Conservation (phyloP, 371 early-diverging fungal genomes). For the Entomophthora muscae region DNA sequence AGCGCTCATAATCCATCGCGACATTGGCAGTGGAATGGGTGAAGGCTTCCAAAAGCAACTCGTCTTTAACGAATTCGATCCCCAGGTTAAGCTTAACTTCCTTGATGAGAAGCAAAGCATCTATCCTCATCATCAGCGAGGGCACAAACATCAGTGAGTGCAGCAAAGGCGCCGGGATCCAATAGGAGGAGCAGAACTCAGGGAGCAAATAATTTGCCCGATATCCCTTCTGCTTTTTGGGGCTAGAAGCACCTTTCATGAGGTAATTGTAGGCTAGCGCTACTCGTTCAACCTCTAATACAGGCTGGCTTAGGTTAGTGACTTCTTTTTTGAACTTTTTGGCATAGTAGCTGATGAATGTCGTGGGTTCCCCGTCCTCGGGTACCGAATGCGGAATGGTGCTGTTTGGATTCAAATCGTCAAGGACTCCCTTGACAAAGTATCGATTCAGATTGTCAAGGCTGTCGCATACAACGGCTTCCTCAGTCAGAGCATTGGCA, state of each 20-base stretch:
- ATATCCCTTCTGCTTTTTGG: no score
- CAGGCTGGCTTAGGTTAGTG: conserved; percentile 22
- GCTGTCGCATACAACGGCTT: conserved; percentile 29
- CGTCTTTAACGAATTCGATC: conserved; percentile 20
- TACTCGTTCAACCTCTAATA: conserved; percentile 23
- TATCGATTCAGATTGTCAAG: conserved; percentile 35
- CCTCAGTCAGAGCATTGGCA: conserved; percentile 11
- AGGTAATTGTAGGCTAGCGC: conserved; percentile 30
- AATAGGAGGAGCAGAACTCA: conserved; percentile 26
- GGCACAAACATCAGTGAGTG: conserved; percentile 35
- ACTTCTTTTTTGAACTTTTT: conserved; percentile 15
- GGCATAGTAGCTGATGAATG: conserved; percentile 30
- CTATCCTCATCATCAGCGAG: conserved; percentile 44
- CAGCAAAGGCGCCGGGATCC: conserved; percentile 31
- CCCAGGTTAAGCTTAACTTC: conserved; percentile 31
- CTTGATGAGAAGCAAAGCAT: conserved; percentile 32
- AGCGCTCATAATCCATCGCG: conserved; percentile 73
- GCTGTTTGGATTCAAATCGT: conserved; percentile 21
- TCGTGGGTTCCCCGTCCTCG: conserved; percentile 19
- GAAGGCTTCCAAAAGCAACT: conserved; percentile 47
- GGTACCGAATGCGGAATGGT: conserved; percentile 10
- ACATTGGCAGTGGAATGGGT: conserved; percentile 48
- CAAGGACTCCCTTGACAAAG: conserved; percentile 23
- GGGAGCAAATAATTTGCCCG: conserved; percentile 27
- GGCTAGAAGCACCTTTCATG: conserved; percentile 5